These are phyloP conservation scores for Trichoderma sp. DNA, from an alignment of 2,329 filamentous ascomycete species.

Conservation along the genomic window DNA sequence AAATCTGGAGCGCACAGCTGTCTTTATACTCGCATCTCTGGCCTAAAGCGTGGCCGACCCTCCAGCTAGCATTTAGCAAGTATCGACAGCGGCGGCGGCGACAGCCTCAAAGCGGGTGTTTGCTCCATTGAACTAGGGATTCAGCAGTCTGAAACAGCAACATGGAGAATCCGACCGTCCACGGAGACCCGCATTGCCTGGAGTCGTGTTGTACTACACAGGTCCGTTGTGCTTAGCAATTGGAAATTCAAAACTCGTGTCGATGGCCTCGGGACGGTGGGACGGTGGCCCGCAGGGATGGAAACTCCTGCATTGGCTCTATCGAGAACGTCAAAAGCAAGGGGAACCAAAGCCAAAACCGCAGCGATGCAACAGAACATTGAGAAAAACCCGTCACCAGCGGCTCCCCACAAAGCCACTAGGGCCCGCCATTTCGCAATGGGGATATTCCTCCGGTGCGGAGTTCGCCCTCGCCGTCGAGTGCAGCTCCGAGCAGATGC, in stretches of 20 bases:
- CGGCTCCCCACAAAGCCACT: constrained; percentile 10
- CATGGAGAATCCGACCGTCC: constrained; percentile 2
- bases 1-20: background rate
- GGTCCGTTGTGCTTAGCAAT: background rate
- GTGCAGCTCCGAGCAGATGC: constrained; percentile 4
- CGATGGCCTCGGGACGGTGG: background rate
- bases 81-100: constrained; percentile 8
- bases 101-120: constrained; percentile 9
- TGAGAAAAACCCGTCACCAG: background rate
- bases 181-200: constrained; percentile 6
- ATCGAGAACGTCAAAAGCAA: background rate
- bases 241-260: background rate
- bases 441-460: constrained; percentile 18
- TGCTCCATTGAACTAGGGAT: constrained; percentile 16
- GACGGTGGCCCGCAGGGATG: background rate
- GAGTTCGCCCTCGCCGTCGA: constrained; percentile 11
- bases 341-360: background rate
- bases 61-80: background rate
- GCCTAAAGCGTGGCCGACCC: background rate
- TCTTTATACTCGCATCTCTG: constrained; percentile 12
- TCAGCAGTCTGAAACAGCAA: background rate
- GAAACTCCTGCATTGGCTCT: background rate
- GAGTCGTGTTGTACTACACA: background rate
- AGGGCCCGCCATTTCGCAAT: constrained; percentile 16
- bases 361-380: background rate